Evolutionary conservation across 805 yeast genomes (phyloP).

Genomic region (Candida railenensis): DNA sequence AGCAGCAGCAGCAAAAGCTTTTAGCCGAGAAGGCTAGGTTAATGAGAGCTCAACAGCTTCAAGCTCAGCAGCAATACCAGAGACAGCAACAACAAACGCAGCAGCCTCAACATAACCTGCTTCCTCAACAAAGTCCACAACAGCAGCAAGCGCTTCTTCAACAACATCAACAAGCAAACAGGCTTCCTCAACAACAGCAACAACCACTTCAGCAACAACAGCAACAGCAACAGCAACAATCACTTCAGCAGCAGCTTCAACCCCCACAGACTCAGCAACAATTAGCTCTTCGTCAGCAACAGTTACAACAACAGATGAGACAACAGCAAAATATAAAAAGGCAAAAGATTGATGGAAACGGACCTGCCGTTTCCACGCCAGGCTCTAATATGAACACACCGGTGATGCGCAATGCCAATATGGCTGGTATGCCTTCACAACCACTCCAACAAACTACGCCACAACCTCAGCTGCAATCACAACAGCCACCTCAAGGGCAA

Average conservation of each 20-base stretch:
- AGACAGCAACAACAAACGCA: conserved; percentile 10
- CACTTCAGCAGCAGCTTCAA: conserved; percentile 12
- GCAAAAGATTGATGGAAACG: conserved; percentile 10
- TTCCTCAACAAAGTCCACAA: conserved; percentile 9
- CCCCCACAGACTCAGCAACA: conserved; percentile 8
- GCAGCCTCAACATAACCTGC: conserved; percentile 16
- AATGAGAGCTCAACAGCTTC: conserved; percentile 16
- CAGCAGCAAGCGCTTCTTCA: conserved; percentile 3
- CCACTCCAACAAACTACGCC: conserved; percentile 10
- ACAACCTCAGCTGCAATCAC: conserved; percentile 8
- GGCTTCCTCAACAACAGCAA: conserved; percentile 3
- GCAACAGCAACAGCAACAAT: conserved; percentile 14
- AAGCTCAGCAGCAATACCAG: conserved; percentile 19
- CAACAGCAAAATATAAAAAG: conserved; percentile 5
- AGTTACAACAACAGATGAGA: conserved; percentile 13
- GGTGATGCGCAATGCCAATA: conserved; percentile 13
- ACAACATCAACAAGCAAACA: conserved; percentile 10
- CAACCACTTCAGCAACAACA: conserved; percentile 11
- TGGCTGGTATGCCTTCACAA: conserved; percentile 5
- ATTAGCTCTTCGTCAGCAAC: conserved; percentile 8
- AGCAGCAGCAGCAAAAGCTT: conserved; percentile 3
- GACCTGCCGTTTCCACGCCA: conserved; percentile 13
- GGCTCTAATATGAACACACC: conserved; percentile 15
- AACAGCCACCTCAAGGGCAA: conserved; percentile 15
- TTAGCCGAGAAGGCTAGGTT: conserved; percentile 12